Conservation (phyloP, 768 basidiomycete species). For the Pleurotus sapidus region DNA sequence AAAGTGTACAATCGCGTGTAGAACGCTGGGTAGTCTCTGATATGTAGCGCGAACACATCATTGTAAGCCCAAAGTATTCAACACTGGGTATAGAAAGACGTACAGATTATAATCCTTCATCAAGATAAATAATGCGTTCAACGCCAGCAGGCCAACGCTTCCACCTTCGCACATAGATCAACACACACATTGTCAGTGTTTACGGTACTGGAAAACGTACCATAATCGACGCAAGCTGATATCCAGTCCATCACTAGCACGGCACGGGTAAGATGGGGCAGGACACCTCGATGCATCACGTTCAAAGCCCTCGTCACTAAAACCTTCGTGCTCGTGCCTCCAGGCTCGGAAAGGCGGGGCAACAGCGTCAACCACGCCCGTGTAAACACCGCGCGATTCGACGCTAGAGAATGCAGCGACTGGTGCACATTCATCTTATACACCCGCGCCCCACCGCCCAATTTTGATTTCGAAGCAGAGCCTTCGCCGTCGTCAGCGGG, state of each 20-base stretch:
- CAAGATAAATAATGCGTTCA: conserved; percentile 88
- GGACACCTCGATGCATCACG: conserved; percentile 77
- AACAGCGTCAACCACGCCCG: conserved; percentile 76
- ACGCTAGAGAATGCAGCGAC: conserved; percentile 70
- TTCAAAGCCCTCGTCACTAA: conserved; percentile 61
- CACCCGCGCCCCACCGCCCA: conserved; percentile 42
- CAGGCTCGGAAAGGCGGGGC: conserved; percentile 47
- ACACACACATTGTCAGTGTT: neutral
- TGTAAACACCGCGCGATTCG: conserved; percentile 81
- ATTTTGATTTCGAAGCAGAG: conserved; percentile 26
- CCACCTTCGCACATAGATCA: conserved; percentile 51
- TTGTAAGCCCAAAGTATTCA: neutral
- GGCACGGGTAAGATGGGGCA: conserved; percentile 80
- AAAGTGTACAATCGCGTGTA: conserved; percentile 91
- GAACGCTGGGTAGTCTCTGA: conserved; percentile 93
- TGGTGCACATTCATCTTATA: conserved; percentile 73
- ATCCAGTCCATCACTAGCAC: conserved; percentile 92
- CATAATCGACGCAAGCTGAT: conserved; percentile 76
- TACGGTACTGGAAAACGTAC: conserved; percentile 32
- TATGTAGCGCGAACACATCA: conserved; percentile 4
- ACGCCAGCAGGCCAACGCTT: conserved; percentile 78
- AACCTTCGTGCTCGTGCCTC: conserved; percentile 30
- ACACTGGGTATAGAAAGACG: conserved; percentile 23
- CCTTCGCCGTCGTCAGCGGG: conserved; percentile 31
- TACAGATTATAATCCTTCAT: conserved; percentile 94